Percentiles rank a stretch among this genome's conserved stretches.
These are phyloP conservation scores for Picochlorum sp. DNA, from an alignment of 139 green algal species.

Conservation along the genomic window DNA sequence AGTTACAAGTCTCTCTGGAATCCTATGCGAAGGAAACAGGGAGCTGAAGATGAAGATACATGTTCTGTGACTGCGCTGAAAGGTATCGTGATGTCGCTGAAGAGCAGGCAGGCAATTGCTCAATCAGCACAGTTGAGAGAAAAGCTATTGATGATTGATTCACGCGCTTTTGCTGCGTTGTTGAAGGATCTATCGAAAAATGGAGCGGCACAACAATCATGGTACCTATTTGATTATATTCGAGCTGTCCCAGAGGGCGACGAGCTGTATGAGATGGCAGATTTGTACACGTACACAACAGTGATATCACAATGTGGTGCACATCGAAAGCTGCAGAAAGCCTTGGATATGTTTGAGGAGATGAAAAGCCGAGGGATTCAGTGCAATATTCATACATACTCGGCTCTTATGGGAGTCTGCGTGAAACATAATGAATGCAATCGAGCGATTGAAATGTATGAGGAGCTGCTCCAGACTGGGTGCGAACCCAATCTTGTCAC, in stretches of 20 bases:
- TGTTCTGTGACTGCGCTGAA: constrained; percentile 23
- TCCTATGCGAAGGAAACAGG: too few relatives aligned
- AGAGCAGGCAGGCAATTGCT: constrained; percentile 9
- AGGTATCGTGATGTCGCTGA: constrained; percentile 13
- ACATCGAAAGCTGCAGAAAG: constrained; percentile 47
- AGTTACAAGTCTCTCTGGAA: too few relatives aligned
- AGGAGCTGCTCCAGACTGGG: constrained; percentile 26
- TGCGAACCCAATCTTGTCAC: constrained; percentile 47
- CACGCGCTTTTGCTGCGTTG: constrained; percentile 47
- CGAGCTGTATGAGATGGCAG: constrained; percentile 38
- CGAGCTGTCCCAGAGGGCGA: constrained; percentile 19
- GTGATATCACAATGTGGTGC: constrained; percentile 64
- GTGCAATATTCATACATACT: constrained; percentile 69
- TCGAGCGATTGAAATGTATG: constrained; percentile 13
- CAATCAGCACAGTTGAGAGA: constrained; percentile 4
- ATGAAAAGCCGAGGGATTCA: constrained; percentile 49
- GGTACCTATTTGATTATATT: constrained; percentile 10
- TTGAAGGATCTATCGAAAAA: constrained; percentile 60
- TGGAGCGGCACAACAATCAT: constrained; percentile 17
- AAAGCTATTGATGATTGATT: constrained; percentile 41
- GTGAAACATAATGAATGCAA: constrained; percentile 47
- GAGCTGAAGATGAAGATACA: too few relatives aligned
- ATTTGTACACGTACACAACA: constrained; percentile 71
- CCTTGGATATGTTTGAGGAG: constrained; percentile 51
- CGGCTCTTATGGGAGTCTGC: constrained; percentile 72